A percentile compares a stretch with the other conserved stretches of the same genome.
These are phyloP conservation scores for Scutellaria baicalensis DNA, from an alignment of 257 asterid genomes.

Conservation along the genomic window DNA sequence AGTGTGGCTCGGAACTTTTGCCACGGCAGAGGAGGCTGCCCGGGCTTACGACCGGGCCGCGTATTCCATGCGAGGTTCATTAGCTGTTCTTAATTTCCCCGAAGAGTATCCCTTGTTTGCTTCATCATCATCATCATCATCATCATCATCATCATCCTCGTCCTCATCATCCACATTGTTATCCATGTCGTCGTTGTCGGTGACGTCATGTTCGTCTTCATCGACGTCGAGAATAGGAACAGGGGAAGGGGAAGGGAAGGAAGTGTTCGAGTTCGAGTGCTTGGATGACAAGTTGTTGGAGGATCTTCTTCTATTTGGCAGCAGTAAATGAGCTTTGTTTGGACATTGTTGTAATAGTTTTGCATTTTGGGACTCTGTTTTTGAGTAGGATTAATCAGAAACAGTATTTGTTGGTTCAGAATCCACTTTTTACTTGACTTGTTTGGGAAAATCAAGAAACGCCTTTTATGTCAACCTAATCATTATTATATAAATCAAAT, in stretches of 20 bases:
- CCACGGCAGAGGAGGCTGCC: constrained; percentile 69
- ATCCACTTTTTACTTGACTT: constrained; percentile 11
- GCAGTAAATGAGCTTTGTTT: neutral
- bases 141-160: neutral
- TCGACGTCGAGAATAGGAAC: neutral
- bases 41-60: constrained; percentile 71
- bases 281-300: constrained; percentile 39
- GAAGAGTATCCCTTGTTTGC: constrained; percentile 36
- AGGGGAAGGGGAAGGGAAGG: constrained; percentile 22
- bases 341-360: neutral
- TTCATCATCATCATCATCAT: neutral
- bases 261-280: constrained; percentile 35
- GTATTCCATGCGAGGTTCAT: constrained; percentile 39
- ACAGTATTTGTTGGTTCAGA: neutral
- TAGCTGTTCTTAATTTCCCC: constrained; percentile 69
- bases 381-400: neutral
- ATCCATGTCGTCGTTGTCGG: neutral
- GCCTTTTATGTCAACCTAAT: neutral
- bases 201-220: neutral
- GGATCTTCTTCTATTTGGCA: constrained; percentile 31
- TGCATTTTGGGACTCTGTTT: neutral
- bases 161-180: neutral
- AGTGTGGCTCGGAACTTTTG: constrained; percentile 67
- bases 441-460: neutral
- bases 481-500: neutral